Base-by-base conservation (phyloP, 140 eudicot genomes). In the Stevia rebaudiana region DNA sequence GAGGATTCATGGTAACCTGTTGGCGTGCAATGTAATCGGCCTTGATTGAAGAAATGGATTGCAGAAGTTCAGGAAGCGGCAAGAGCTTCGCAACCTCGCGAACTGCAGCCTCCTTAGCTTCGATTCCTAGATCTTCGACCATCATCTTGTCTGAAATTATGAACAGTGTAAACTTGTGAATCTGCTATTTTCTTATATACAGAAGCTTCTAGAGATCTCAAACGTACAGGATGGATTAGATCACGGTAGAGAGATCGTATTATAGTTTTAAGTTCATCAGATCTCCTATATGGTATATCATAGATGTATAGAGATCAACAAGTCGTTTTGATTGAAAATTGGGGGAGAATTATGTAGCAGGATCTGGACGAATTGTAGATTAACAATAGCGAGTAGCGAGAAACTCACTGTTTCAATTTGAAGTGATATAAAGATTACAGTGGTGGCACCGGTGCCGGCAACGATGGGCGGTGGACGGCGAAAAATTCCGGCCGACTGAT, bases 11-110 rank as follows among this genome's bases (percentile, higher is more conserved):
- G 4, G 8, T 24, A 57, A 91, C 98, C 95, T 92, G 98, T 60
- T 92, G 99, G 4, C 99, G 99, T 8, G 95, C 79, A 81, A 88
- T 86, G 86, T 94, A 94, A 79, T 94, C 97, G 2, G 97, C 85
- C 64, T 94, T 94, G 58, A 94, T 82, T 3, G 97, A 85, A 54
- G 99, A 70, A 73, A 94, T 94, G 24, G 99, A 94, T 18, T 83
- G 82, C 47, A 94, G 69, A 61, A 85, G 97, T 75, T 94, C 99
- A 10, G 97, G 99, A 53, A 85, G 76, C 13, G 99, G 94, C 79
- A 94, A 81, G 16, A 88, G 88, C 81, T 94, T 94, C 11, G 95
- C 99, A 72, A 94, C 99, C 86, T 94, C 99, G 3, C 99, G 87
- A 36, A 94, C 99, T 17, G 97, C 88, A 15, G 97, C 82, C 63